Evolutionary conservation across 352 stramenopile genomes (phyloP), one percentile per base, ranked within the genome.

Genomic region (Phytophthora citricola): DNA sequence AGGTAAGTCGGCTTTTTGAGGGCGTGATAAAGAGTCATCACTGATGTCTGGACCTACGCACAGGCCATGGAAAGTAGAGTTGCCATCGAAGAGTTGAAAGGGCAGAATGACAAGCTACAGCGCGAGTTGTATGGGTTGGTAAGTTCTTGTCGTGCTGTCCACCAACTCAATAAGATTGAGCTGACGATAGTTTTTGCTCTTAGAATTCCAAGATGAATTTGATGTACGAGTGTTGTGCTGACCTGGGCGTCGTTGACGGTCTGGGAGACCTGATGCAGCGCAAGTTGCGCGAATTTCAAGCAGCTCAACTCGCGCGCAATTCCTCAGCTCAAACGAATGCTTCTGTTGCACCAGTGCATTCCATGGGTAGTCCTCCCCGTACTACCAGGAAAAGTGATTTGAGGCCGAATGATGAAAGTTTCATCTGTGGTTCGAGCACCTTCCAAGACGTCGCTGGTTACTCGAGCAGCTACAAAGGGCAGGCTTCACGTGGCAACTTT

Each of bases 381-480:
- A 34, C 63, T 43, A 39, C 43, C 7, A 79, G 70, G 38, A 79
- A 70, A 62, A 71, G n/a, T 31, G 49, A 64, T 32, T 51, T 65
- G 10, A 48, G 73, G 0, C 54, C 47, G 6, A 48, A 32, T n/a
- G 75, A 81, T 9, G 72, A 86, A 45, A 73, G 78, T 2, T 79
- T 90, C 50, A 90, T 91, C 31, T 91, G 80, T 44, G 78, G 83
- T 14, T 90, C 83, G 0, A 78, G 41, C 17, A 47, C 48, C 12
- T 90, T 91, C 47, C 80, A 90, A 45, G 69, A 90, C 31, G 73
- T 78, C 29, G 83, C 80, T 14, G 83, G 32, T 34, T 86, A 70
- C 65, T 79, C 76, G 7, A 90, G 80, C 55, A 90, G 83, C 77
- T 86, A 89, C 68, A 83, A 87, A 71, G 78, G 66, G 44, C 78